Conservation (phyloP, 139 green algal genomes). For the Tetratostichococcus sp. region DNA sequence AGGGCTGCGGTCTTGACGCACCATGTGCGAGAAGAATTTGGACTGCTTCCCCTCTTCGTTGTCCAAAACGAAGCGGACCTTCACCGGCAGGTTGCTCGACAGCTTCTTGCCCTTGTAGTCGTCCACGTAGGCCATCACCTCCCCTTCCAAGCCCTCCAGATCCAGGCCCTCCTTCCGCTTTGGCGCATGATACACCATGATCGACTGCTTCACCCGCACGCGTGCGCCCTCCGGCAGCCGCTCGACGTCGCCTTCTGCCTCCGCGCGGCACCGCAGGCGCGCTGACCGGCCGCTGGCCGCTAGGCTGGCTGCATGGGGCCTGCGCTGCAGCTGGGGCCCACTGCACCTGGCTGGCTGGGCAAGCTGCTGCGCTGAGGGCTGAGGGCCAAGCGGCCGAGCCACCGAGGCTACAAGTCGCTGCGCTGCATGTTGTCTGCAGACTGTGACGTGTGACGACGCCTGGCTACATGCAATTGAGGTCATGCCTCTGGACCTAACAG, state of each 20-base stretch:
- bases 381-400: too few species aligned
- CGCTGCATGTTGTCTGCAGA: too few species aligned
- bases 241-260: background rate
- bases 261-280: background rate
- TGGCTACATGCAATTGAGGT: too few species aligned
- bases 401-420: too few species aligned
- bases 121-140: conserved; percentile 38
- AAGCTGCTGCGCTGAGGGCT: background rate
- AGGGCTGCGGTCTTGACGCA: too few species aligned
- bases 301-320: background rate
- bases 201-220: conserved; percentile 18
- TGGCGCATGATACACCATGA: conserved; percentile 32
- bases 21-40: conserved; percentile 73
- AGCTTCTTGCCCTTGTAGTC: conserved; percentile 61
- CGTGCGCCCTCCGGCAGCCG: conserved; percentile 4
- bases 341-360: too few species aligned
- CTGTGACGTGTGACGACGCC: too few species aligned
- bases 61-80: conserved; percentile 50
- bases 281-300: background rate
- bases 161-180: conserved; percentile 45
- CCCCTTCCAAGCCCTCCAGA: conserved; percentile 64
- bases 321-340: too few species aligned
- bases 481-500: too few species aligned
- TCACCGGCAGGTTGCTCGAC: conserved; percentile 62
- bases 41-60: conserved; percentile 32